These are phyloP conservation scores for Phytopythium ostracodes DNA, from an alignment of 352 stramenopile genomes.

Conservation along the genomic window DNA sequence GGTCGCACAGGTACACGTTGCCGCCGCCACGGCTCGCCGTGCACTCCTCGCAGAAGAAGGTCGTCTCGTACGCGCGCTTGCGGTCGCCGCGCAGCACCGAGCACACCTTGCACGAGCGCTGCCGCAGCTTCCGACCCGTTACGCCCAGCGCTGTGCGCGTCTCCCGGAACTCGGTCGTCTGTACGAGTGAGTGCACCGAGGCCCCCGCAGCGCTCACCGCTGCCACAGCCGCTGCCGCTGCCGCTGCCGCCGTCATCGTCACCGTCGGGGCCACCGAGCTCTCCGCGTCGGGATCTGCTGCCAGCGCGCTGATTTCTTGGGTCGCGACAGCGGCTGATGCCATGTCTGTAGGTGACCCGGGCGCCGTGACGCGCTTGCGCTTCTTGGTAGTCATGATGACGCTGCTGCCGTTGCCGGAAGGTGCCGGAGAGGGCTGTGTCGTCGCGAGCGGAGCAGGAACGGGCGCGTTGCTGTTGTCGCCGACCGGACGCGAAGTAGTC, in stretches of 20 bases:
- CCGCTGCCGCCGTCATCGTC: neutral
- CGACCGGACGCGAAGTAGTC: no score
- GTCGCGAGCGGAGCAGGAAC: neutral
- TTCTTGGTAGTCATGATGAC: neutral
- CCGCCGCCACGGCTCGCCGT: slow-evolving; percentile 18
- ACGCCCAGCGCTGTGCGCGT: slow-evolving; percentile 13
- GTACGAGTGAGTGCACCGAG: slow-evolving; percentile 17
- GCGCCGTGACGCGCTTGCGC: neutral
- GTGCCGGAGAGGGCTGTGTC: neutral
- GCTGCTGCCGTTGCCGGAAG: neutral
- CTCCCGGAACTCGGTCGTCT: slow-evolving; percentile 23
- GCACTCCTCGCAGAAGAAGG: slow-evolving; percentile 24
- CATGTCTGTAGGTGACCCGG: neutral
- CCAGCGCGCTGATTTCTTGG: neutral
- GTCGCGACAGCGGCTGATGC: neutral
- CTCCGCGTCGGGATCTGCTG: neutral
- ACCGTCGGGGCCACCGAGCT: neutral
- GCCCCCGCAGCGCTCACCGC: neutral
- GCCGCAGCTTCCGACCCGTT: slow-evolving; percentile 20
- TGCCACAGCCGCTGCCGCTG: neutral
- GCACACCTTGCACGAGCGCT: slow-evolving; percentile 31
- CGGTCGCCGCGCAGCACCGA: slow-evolving; percentile 22
- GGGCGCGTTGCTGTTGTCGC: neutral
- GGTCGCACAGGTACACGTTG: slow-evolving; percentile 28
- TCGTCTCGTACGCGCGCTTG: slow-evolving; percentile 18